Conservation (phyloP, 495 filamentous ascomycete genomes). For the Penicillium nucicola region DNA sequence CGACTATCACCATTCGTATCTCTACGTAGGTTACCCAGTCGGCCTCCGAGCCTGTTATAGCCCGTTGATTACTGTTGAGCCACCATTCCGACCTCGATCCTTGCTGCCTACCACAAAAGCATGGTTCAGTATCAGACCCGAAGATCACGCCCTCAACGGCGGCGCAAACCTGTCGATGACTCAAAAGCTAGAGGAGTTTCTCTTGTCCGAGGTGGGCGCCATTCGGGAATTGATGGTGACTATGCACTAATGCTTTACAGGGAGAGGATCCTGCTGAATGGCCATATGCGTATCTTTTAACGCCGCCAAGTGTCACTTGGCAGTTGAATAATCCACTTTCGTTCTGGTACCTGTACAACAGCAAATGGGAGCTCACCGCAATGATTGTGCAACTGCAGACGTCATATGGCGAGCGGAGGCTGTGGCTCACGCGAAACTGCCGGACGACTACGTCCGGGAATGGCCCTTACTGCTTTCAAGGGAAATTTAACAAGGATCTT, state of each 20-base stretch:
- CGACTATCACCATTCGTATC: slow-evolving; percentile 2
- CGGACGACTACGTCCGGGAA: neutral
- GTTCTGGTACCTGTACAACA: slow-evolving; percentile 5
- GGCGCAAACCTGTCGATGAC: neutral
- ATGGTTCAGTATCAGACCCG: neutral
- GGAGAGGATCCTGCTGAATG: neutral
- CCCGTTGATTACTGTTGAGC: neutral
- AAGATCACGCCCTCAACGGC: neutral
- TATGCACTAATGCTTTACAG: neutral
- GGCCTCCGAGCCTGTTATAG: neutral
- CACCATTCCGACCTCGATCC: neutral
- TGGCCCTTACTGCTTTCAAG: slow-evolving; percentile 1
- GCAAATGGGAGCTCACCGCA: neutral
- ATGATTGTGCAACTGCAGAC: slow-evolving; percentile 7
- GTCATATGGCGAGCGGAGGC: slow-evolving; percentile 3
- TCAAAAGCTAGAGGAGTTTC: neutral
- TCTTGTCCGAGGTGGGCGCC: neutral
- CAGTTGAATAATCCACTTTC: slow-evolving; percentile 8
- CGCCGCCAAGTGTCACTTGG: slow-evolving; percentile 1
- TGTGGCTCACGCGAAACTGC: slow-evolving; percentile 3
- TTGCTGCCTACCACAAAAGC: neutral
- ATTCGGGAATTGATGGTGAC: neutral
- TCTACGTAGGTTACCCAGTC: neutral
- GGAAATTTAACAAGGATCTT: slow-evolving; percentile 3
- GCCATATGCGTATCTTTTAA: neutral